phyloP scores from a whole-genome alignment of 2,329 filamentous ascomycete species.

The Aspergillus spinulosporus region DNA sequence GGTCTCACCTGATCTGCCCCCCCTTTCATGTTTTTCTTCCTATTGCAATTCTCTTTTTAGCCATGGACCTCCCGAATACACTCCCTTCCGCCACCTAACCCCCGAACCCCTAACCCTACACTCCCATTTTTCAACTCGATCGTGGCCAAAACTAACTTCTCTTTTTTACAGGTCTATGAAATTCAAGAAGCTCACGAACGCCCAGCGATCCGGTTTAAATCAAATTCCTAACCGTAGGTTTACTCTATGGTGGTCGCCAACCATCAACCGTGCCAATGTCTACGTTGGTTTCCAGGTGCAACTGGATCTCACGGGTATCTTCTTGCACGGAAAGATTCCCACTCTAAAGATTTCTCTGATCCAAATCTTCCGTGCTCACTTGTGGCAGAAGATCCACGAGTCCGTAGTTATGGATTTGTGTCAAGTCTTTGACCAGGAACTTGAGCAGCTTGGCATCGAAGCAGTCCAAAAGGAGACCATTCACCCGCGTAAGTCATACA shows the following conservation, averaged over 20 bases:
- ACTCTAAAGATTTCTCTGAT: conserved; percentile 97
- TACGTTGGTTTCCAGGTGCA: conserved; percentile 99
- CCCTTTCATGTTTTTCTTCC: conserved; percentile 1
- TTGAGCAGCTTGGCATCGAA: conserved; percentile 93
- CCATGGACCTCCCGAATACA: not conserved
- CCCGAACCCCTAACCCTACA: not conserved
- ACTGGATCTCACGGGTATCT: conserved; percentile 95
- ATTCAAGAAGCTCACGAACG: conserved; percentile 98
- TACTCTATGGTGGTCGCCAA: conserved; percentile 95
- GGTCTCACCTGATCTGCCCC: not conserved
- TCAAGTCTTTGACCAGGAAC: conserved; percentile 95
- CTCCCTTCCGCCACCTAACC: not conserved
- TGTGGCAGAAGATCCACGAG: conserved; percentile 99
- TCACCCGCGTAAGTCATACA: conserved; percentile 98
- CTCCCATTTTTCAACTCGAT: not conserved
- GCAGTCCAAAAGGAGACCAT: conserved; percentile 99
- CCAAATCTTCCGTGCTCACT: conserved; percentile 98
- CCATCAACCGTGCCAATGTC: conserved; percentile 92
- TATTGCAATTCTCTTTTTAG: not conserved
- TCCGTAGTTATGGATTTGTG: conserved; percentile 98
- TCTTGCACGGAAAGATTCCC: conserved; percentile 98
- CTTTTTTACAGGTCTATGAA: conserved; percentile 65
- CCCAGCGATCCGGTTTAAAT: conserved; percentile 92
- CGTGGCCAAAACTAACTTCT: not conserved
- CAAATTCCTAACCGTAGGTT: conserved; percentile 99